These are phyloP conservation scores for Tricholoma flavovirens DNA, from an alignment of 768 basidiomycete genomes.

Conservation along the genomic window DNA sequence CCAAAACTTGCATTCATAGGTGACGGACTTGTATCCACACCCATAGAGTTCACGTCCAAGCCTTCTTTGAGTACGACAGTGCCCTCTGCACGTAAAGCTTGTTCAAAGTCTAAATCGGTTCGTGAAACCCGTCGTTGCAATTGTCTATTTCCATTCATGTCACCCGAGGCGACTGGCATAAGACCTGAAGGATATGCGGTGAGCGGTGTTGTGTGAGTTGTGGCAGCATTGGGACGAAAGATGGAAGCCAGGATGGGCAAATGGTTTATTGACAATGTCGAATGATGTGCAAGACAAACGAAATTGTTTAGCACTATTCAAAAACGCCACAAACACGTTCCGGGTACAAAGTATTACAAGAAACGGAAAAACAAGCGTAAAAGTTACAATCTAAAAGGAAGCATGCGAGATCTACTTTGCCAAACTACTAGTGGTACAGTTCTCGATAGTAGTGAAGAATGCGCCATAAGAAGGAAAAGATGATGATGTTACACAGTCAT, in stretches of 20 bases:
- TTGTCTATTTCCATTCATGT: slow-evolving; percentile 31
- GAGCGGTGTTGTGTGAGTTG: slow-evolving; percentile 35
- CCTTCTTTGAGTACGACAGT: slow-evolving; percentile 71
- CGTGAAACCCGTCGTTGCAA: slow-evolving; percentile 58
- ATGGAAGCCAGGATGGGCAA: slow-evolving; percentile 59
- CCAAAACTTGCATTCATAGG: slow-evolving; percentile 34
- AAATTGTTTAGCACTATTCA: too few relatives aligned
- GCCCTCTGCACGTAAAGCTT: slow-evolving; percentile 58
- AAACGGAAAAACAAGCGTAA: slow-evolving; percentile 5
- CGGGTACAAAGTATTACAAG: slow-evolving; percentile 5
- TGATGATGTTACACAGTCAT: slow-evolving; percentile 3
- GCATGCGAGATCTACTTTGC: neutral
- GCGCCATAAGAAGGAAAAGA: neutral
- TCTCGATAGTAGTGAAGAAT: slow-evolving; percentile 2
- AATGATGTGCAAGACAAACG: too few relatives aligned
- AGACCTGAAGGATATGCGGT: slow-evolving; percentile 46
- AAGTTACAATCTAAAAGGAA: slow-evolving; percentile 9
- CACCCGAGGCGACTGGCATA: slow-evolving; percentile 52
- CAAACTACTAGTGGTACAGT: slow-evolving; percentile 1
- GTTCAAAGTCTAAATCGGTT: slow-evolving; percentile 78
- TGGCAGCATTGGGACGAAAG: slow-evolving; percentile 48
- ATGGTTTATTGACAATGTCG: slow-evolving; percentile 5
- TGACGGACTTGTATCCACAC: slow-evolving; percentile 41
- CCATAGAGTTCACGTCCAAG: slow-evolving; percentile 62
- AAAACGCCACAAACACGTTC: slow-evolving; percentile 2